Evolutionary conservation across 1,284 basidiomycete species (phyloP), one percentile per base, ranked within the genome.

Genomic region (Cystobasidiaceae sp.): DNA sequence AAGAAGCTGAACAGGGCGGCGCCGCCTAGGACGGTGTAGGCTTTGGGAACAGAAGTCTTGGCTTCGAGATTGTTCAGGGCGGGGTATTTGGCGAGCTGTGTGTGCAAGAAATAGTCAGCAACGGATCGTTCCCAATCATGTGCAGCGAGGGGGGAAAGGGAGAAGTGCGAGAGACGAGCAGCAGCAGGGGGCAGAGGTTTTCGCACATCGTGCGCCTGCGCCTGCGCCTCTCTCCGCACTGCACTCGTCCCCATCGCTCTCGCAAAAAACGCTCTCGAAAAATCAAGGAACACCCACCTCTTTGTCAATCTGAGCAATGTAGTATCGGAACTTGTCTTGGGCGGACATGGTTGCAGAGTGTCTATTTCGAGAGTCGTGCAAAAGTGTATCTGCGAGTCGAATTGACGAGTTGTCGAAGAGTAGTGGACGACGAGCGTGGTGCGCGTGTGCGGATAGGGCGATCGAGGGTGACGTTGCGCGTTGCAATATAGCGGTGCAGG

Each of bases 11-110:
- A 75, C 75, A 93, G 77, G 62, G 81, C 73, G 69, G 86, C 80
- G 69, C 83, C 82, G 67, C 88, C 90, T 72, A 97, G 79, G 73
- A 89, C 90, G 70, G 86, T 83, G 79, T 94, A 93, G 19, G 90
- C 84, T 84, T 97, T 97, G 73, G 94, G 93, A 46, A 97, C 80
- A 75, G 90, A 87, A 5, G 91, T 93, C 78, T 87, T 87, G 77
- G 88, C 83, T 82, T 98, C 93, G 72, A 97, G 77, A 74, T 84
- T 82, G 80, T 83, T 85, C 74, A 93, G 81, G 66, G 86, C 81
- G 34, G 92, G 89, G 80, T 93, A 97, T 83, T 91, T 93, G 76
- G 87, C 84, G 74, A 98, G 87, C 93, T 82, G 75, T 13, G 23
- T 30, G 23, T 7, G 4, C 21, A 2, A 11, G n/a, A 11, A 39